A percentile compares a stretch with the other conserved stretches of the same genome.
phyloP scores from a whole-genome alignment of 768 basidiomycete genomes.

The Leucosporidium scottii region DNA sequence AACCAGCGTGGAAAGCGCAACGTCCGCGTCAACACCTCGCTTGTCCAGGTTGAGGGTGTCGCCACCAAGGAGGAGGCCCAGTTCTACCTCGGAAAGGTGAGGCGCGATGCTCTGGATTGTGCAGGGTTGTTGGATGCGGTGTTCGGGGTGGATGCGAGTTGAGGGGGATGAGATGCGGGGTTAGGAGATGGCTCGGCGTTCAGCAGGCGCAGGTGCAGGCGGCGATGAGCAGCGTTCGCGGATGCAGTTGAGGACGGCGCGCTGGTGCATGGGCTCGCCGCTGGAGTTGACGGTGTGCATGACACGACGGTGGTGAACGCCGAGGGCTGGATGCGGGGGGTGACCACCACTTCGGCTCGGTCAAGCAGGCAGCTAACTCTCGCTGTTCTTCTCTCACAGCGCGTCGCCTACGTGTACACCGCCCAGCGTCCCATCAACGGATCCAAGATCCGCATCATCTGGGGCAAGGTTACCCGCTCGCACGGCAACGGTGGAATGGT shows the following conservation, averaged over 20 bases:
- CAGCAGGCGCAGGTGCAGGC: background rate
- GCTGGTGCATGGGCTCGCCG: background rate
- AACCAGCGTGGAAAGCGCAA: conserved; percentile 99
- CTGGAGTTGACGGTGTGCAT: too few relatives aligned
- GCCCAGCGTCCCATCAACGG: conserved; percentile 91
- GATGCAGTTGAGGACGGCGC: background rate
- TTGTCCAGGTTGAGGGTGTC: conserved; percentile 96
- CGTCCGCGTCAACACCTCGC: conserved; percentile 87
- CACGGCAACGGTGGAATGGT: conserved; percentile 79
- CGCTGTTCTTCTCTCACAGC: conserved; percentile 48
- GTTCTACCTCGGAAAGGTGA: conserved; percentile 97
- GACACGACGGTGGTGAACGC: too few relatives aligned
- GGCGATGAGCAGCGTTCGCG: background rate
- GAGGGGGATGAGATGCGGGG: background rate
- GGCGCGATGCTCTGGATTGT: conserved; percentile 29
- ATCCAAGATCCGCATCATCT: conserved; percentile 93
- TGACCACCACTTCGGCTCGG: too few relatives aligned
- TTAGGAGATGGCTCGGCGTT: background rate
- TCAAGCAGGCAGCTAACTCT: background rate
- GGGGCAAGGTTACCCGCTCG: conserved; percentile 53
- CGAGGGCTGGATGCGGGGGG: too few relatives aligned
- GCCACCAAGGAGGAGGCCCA: conserved; percentile 85
- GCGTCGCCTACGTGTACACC: conserved; percentile 95
- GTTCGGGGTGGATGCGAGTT: background rate
- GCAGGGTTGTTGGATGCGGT: background rate